phyloP scores from a whole-genome alignment of 257 asterid species.

The Catharanthus roseus region DNA sequence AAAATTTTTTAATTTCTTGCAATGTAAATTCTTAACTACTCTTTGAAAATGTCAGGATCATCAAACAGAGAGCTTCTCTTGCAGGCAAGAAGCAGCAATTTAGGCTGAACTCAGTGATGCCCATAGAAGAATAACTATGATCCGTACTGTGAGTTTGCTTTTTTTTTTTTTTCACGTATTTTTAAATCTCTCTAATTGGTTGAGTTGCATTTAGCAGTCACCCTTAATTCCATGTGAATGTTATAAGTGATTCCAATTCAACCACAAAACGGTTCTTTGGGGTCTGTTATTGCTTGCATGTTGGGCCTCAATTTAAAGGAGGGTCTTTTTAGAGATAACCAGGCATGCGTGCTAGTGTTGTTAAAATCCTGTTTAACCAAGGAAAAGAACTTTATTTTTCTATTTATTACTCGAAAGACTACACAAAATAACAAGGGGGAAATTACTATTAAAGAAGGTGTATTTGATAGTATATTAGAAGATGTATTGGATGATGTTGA shows the following conservation, averaged over 20 bases:
- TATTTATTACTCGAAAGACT: not conserved
- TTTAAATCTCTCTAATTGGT: constrained; percentile 8
- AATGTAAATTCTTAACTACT: not conserved
- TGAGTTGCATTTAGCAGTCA: constrained; percentile 1
- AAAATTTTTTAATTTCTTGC: not conserved
- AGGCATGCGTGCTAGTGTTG: no score
- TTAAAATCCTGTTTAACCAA: not conserved
- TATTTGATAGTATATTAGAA: no score
- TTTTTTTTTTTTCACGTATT: no score
- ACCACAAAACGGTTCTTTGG: not conserved
- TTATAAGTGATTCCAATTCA: not conserved
- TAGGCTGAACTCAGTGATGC: constrained; percentile 59
- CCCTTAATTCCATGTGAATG: not conserved
- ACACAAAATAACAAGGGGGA: not conserved
- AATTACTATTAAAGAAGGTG: no score
- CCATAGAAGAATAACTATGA: constrained; percentile 55
- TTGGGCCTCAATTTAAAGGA: not conserved
- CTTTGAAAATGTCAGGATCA: constrained; percentile 43
- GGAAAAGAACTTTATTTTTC: not conserved
- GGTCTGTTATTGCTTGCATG: not conserved
- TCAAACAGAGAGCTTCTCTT: constrained; percentile 45
- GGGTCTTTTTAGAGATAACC: not conserved
- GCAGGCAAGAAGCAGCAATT: constrained; percentile 62
- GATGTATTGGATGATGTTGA: no score
- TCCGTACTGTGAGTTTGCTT: constrained; percentile 56